Evolutionary conservation across 805 yeast genomes (phyloP).

Genomic region (Isabelozyma rhagii): DNA sequence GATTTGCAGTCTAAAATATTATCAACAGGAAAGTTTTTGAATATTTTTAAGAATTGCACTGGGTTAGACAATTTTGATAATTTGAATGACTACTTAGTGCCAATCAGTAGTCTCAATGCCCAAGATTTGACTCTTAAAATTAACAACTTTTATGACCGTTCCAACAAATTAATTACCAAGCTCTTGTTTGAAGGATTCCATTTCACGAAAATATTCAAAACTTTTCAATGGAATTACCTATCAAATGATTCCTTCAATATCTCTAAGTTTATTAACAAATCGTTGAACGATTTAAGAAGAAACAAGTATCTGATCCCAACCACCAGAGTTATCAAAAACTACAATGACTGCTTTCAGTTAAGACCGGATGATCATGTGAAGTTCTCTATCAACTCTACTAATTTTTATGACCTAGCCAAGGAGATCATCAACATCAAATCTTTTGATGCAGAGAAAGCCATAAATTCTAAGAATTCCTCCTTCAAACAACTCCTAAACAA

Average conservation of each 20-base stretch:
- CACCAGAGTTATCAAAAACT: constrained; percentile 22
- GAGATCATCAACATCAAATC: constrained; percentile 54
- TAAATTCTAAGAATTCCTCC: constrained; percentile 41
- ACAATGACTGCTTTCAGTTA: constrained; percentile 12
- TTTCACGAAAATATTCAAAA: constrained; percentile 43
- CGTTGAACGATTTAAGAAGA: constrained; percentile 52
- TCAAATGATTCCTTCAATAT: constrained; percentile 50
- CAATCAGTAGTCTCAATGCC: constrained; percentile 29
- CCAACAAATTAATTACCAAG: constrained; percentile 59
- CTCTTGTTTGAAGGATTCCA: constrained; percentile 61
- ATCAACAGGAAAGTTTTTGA: constrained; percentile 80
- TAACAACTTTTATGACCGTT: constrained; percentile 58
- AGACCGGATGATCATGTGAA: background rate
- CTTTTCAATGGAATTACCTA: constrained; percentile 57
- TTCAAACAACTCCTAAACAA: constrained; percentile 41
- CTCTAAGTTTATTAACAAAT: constrained; percentile 48
- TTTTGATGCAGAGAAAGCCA: constrained; percentile 50
- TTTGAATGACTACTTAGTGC: constrained; percentile 22
- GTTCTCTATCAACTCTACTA: constrained; percentile 41
- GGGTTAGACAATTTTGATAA: constrained; percentile 41
- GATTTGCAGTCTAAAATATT: constrained; percentile 63
- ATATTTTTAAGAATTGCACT: constrained; percentile 61
- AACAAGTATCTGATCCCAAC: constrained; percentile 29
- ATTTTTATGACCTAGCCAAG: constrained; percentile 42
- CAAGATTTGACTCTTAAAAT: constrained; percentile 53